These are phyloP conservation scores for Alternaria metachromatica DNA, from an alignment of 2,329 filamentous ascomycete species.

Conservation along the genomic window DNA sequence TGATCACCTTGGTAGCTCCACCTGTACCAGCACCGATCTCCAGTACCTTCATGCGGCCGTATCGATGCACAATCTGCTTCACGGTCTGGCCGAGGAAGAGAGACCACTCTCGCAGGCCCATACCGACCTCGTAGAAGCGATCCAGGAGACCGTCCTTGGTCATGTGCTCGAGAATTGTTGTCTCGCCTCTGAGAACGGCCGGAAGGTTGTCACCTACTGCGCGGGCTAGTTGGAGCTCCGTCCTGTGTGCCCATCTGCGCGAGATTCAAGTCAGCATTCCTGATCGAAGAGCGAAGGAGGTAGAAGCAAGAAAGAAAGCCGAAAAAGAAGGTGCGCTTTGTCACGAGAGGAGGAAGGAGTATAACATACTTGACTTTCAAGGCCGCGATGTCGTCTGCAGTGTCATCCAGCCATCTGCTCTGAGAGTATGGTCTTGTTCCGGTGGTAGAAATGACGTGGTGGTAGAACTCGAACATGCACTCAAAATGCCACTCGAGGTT, in stretches of 20 bases:
- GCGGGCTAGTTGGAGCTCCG: not conserved
- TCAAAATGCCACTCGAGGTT: not conserved
- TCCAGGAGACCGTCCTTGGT: constrained; percentile 15
- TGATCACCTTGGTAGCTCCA: constrained; percentile 1
- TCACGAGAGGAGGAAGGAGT: not conserved
- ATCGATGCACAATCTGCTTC: constrained; percentile 23
- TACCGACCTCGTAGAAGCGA: constrained; percentile 18
- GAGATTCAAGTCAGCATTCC: not conserved
- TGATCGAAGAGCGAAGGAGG: not conserved
- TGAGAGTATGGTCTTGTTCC: not conserved
- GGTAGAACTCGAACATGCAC: not conserved
- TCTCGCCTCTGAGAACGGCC: not conserved
- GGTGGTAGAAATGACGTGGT: not conserved
- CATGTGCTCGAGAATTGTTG: constrained; percentile 1
- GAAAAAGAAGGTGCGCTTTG: not conserved
- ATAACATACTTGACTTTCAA: not conserved
- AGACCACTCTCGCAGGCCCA: not conserved
- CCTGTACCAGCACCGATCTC: constrained; percentile 24
- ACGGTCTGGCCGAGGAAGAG: not conserved
- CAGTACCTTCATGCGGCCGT: constrained; percentile 15
- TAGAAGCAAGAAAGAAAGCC: not conserved
- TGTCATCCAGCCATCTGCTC: not conserved
- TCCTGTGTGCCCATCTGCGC: not conserved
- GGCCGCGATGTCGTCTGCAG: not conserved
- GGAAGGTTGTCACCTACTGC: not conserved